Percentiles rank a stretch among this genome's conserved stretches.
Conservation (phyloP, 345 rosid species). For the Cardiospermum halicacabum region DNA sequence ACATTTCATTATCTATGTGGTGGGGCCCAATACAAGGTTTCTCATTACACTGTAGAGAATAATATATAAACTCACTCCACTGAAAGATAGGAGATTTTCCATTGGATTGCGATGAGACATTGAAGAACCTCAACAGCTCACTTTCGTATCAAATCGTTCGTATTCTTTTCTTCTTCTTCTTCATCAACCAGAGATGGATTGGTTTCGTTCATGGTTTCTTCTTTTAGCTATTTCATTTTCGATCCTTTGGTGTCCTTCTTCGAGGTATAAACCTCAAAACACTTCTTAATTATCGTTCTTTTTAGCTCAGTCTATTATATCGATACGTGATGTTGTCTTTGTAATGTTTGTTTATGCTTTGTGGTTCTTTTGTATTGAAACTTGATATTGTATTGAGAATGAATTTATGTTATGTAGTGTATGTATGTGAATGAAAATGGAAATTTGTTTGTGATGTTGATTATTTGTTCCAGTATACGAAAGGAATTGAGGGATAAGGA, state of each 20-base stretch:
- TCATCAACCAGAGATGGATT: constrained; percentile 28
- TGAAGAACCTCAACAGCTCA: constrained; percentile 1
- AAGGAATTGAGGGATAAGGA: constrained; percentile 65
- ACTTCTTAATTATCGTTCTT: constrained; percentile 5
- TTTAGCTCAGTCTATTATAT: constrained; percentile 1
- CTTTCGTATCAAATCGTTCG: not conserved
- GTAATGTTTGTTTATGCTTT: not conserved
- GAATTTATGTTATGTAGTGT: too few species aligned
- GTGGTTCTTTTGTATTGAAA: not conserved
- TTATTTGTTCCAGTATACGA: constrained; percentile 36
- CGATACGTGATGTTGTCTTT: too few species aligned
- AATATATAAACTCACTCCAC: too few species aligned
- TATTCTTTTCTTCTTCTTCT: not conserved
- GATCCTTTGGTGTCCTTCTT: constrained; percentile 21
- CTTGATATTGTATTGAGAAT: not conserved
- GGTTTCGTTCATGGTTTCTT: constrained; percentile 11
- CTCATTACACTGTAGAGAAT: too few species aligned
- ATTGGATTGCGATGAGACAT: too few species aligned
- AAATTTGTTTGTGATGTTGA: not conserved
- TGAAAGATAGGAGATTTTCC: too few species aligned
- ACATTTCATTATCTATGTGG: too few species aligned
- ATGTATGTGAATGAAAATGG: not conserved
- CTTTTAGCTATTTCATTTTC: constrained; percentile 19
- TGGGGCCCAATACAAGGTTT: too few species aligned
- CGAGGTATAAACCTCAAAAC: constrained; percentile 26